Evolutionary conservation across 2,329 filamentous ascomycete species (phyloP), one percentile per base, ranked within the genome.

Genomic region (Botrytis medusae): DNA sequence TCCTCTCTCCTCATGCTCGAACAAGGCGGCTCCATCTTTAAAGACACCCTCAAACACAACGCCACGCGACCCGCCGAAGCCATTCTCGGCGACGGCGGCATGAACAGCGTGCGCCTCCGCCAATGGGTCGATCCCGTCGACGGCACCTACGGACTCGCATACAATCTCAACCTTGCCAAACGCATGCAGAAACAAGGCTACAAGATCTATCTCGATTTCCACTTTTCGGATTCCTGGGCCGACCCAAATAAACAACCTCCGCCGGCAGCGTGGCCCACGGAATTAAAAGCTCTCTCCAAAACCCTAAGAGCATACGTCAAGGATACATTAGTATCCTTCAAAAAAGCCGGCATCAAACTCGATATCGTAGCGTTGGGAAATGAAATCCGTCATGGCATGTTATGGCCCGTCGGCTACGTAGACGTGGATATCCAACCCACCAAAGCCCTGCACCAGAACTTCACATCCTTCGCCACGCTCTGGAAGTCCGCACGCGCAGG

Each of bases 361-460:
- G 83, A 84, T 7, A 88, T 93, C 69, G 86, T 93, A 44, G 89
- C 89, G 18, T 89, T 93, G 74, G 91, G 91, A n/a, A 94, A 93
- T 77, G 92, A 93, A 79, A 93, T 93, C 81, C 87, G 88, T 0
- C 83, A 85, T 4, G 91, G 92, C 0, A 83, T 93, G 51, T 84
- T 93, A 42, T 92, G 89, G 85, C 90, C 91, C 0, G 84, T 87
- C 0, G 91, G 91, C 9, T 83, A 84, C 22, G 86, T 87, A 5
- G 83, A 82, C 59, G 80, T 84, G 18, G 80, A 83, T 72, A 76
- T 82, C 42, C 74, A 82, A 71, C 82, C 80, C 9, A 79, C 76
- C 69, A 60, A 74, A 16, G 78, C 79, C 4, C 78, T 79, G 5
- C 77, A 82, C 8, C 74, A 78, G 29, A 87, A 85, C 72, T 87